Evolutionary conservation across 129 eudicot species (phyloP).

Genomic region (Artemisia tridentata): DNA sequence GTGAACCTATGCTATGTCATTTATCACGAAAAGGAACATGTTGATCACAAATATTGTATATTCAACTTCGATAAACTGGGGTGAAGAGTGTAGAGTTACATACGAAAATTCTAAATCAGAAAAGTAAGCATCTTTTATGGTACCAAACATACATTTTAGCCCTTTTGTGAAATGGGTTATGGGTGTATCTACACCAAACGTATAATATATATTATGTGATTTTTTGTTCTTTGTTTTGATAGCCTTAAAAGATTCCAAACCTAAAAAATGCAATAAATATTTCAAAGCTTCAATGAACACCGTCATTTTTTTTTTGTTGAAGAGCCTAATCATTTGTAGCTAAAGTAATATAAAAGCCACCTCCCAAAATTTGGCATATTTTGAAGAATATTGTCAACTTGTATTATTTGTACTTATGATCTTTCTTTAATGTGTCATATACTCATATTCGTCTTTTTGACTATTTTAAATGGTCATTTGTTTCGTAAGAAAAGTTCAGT

Average conservation of each 20-base stretch:
- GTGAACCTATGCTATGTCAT: too few relatives aligned
- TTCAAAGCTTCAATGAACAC: conserved; percentile 21
- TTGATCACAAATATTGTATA: too few relatives aligned
- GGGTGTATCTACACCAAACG: background rate
- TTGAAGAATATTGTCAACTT: conserved; percentile 28
- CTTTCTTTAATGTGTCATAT: conserved; percentile 18
- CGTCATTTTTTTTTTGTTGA: conserved; percentile 24
- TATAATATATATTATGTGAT: background rate
- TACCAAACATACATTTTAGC: too few relatives aligned
- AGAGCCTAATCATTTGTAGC: conserved; percentile 15
- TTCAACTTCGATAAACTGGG: too few relatives aligned
- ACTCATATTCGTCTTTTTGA: background rate
- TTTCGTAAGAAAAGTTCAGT: too few relatives aligned
- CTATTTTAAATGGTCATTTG: background rate
- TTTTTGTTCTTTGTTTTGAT: background rate
- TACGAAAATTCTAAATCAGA: too few relatives aligned
- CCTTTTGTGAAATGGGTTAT: background rate
- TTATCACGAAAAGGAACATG: too few relatives aligned
- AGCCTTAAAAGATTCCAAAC: conserved; percentile 22
- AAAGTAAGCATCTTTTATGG: too few relatives aligned
- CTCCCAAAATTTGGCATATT: conserved; percentile 35
- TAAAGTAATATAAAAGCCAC: conserved; percentile 34
- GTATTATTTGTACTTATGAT: conserved; percentile 27
- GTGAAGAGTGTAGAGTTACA: too few relatives aligned
- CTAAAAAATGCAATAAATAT: conserved; percentile 12